These are phyloP conservation scores for Fusarium paranaense DNA, from an alignment of 2,329 filamentous ascomycete species.

Conservation along the genomic window DNA sequence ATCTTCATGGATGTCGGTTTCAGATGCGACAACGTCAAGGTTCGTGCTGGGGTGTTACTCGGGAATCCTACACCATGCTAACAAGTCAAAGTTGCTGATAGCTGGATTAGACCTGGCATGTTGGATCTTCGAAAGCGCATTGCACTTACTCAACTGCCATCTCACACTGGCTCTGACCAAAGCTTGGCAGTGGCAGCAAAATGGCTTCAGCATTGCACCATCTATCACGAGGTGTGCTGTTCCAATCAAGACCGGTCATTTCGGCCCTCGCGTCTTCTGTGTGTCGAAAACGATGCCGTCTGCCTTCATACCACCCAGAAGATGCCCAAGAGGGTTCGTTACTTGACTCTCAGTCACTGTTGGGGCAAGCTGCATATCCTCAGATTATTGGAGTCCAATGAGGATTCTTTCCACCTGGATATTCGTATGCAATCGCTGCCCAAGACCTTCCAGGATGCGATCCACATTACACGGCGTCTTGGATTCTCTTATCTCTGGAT, in stretches of 20 bases:
- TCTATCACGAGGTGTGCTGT: neutral
- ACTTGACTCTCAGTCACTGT: neutral
- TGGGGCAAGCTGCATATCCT: neutral
- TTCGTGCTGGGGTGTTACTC: neutral
- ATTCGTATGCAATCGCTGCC: neutral
- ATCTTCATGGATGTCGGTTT: neutral
- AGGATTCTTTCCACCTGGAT: neutral
- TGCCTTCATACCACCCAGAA: neutral
- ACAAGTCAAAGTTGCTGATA: neutral
- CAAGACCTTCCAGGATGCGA: neutral
- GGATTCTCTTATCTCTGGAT: neutral
- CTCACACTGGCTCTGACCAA: neutral
- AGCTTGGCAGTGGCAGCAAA: neutral
- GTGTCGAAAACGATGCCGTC: neutral
- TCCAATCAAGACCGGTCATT: neutral
- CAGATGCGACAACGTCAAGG: neutral
- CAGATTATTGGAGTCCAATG: neutral
- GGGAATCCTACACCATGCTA: neutral
- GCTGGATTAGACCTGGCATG: neutral
- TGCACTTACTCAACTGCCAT: neutral
- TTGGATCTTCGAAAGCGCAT: neutral
- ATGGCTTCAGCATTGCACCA: neutral
- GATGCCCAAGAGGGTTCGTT: neutral
- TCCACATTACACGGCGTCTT: neutral
- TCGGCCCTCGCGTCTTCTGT: neutral